Conservation (phyloP, 1,284 basidiomycete genomes). For the Clitocybe nebularis region DNA sequence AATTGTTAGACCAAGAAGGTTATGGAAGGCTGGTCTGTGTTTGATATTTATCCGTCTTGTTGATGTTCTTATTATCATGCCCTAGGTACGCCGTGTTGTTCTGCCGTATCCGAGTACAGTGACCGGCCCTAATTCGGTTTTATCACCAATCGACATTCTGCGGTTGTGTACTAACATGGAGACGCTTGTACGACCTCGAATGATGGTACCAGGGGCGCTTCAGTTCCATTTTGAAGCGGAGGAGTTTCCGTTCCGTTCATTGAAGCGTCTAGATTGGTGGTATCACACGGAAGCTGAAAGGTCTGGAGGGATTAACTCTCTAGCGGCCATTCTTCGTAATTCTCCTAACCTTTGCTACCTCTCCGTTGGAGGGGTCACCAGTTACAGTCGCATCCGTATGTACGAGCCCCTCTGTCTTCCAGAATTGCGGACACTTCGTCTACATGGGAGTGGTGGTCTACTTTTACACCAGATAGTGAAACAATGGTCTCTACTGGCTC, state of each 20-base stretch:
- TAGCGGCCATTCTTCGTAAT: conserved; percentile 45
- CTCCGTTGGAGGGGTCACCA: conserved; percentile 47
- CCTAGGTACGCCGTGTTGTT: conserved; percentile 49
- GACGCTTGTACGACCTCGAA: conserved; percentile 50
- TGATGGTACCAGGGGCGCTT: conserved; percentile 24
- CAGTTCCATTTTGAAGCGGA: conserved; percentile 52
- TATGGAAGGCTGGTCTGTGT: conserved; percentile 34
- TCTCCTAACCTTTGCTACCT: conserved; percentile 58
- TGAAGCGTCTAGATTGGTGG: conserved; percentile 68
- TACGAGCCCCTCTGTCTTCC: conserved; percentile 35
- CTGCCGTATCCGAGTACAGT: conserved; percentile 54
- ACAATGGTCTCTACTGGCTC: conserved; percentile 51
- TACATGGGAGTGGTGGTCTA: conserved; percentile 45
- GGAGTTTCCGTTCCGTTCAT: conserved; percentile 40
- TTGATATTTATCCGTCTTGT: not conserved
- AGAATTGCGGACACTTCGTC: conserved; percentile 45
- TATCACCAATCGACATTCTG: conserved; percentile 40
- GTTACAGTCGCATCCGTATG: conserved; percentile 22
- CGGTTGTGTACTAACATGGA: conserved; percentile 45
- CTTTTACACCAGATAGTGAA: conserved; percentile 43
- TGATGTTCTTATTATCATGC: conserved; percentile 10
- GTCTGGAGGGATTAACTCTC: conserved; percentile 62
- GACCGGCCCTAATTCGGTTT: conserved; percentile 30
- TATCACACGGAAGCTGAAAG: conserved; percentile 54
- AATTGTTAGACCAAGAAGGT: conserved; percentile 20